Evolutionary conservation across 768 basidiomycete species (phyloP).

Genomic region (Phlebiopsis flavidoalba): DNA sequence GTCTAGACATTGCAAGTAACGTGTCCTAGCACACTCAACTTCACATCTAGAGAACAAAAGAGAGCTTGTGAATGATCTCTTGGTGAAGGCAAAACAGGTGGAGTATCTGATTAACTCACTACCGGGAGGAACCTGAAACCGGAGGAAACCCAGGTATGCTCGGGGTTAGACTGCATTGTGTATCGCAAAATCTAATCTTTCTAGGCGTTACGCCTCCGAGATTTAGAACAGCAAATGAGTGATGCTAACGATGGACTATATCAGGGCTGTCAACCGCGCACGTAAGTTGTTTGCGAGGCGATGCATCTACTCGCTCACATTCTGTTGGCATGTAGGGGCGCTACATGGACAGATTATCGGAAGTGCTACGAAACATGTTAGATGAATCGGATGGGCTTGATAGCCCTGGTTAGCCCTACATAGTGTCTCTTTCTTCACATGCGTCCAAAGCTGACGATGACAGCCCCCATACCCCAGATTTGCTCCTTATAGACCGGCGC

Average conservation of each 20-base stretch:
- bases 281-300: slow-evolving; percentile 43
- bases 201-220: slow-evolving; percentile 62
- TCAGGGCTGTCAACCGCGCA: slow-evolving; percentile 64
- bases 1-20: slow-evolving; percentile 2
- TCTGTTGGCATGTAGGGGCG: slow-evolving; percentile 36
- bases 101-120: slow-evolving; percentile 79
- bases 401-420: slow-evolving; percentile 3
- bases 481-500: too few relatives aligned
- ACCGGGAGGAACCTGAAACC: slow-evolving; percentile 74
- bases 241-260: slow-evolving; percentile 73
- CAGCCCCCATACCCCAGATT: too few relatives aligned
- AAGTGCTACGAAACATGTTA: slow-evolving; percentile 52
- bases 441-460: too few relatives aligned
- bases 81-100: slow-evolving; percentile 85
- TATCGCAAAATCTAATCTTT: background rate
- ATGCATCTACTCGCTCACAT: background rate
- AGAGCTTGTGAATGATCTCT: slow-evolving; percentile 78
- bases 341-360: slow-evolving; percentile 58
- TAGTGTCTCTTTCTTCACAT: too few relatives aligned
- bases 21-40: background rate
- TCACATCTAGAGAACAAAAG: slow-evolving; percentile 62
- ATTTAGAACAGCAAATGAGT: slow-evolving; percentile 66
- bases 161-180: background rate
- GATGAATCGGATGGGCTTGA: slow-evolving; percentile 28
- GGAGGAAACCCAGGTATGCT: slow-evolving; percentile 64